Base-by-base conservation (phyloP, 192 early-diverging fungal genomes). In the Entophlyctis luteolus region DNA sequence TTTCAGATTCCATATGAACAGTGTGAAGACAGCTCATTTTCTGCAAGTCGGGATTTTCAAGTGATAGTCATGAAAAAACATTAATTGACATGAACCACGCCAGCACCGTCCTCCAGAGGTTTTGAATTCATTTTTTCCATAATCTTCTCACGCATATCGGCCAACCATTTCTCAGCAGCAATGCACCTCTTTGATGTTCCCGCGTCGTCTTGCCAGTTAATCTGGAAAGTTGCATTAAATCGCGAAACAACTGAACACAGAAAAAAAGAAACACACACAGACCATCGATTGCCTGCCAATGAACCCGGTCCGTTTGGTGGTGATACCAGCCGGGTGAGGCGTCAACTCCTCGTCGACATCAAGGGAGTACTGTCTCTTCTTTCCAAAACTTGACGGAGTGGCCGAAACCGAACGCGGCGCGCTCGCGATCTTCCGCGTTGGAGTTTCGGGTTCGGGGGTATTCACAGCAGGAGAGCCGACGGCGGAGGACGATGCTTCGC, bases 211-310 rank as follows among this genome's bases (percentile, higher is more conserved):
- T 10, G 27, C 12, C 32, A 34, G 36, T 55, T 55, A 34, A 55
- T 55, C 54, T 55, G 20, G 6, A 55, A 5, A 10, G 49, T 52
- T 20, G 22, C 10, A 52, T 28, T 8, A 52, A 52, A 23, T 16
- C 8, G 8, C 49, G 25, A 16, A 45, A 45, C 14, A 16, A 16
- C 42, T 0, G 14, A 12, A 45, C 20, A 16, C 20, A 12, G 14
- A 45, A 16, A 12, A 45, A 45, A 12, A 12, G 20, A 45, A 16
- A 16, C 42, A 12, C 14, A 20, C 42, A 45, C 42, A 16, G 5
- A 55, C 54, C 54, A 55, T 16, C 10, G 54, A 55, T 35, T 55
- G 54, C 6, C 31, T 22, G 4, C 23, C 54, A 55, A 55, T 55
- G 23, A 55, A 55, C 4, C 31, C 31, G 20, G 31, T 55, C 54